Evolutionary conservation across 805 yeast genomes (phyloP).

Genomic region (Saturnispora halmiae): DNA sequence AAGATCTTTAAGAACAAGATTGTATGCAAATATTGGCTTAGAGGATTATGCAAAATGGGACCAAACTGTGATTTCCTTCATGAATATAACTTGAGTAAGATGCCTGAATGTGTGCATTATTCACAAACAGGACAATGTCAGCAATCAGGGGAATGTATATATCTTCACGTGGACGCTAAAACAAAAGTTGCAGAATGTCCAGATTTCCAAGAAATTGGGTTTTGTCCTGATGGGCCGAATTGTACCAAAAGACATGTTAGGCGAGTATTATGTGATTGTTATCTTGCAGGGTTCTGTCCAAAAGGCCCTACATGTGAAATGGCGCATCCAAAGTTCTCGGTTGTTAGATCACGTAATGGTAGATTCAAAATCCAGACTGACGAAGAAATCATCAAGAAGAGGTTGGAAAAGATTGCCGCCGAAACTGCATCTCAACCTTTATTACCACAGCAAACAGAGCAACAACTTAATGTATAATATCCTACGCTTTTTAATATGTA

Average conservation of each 20-base stretch:
- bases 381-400: conserved; percentile 25
- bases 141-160: conserved; percentile 89
- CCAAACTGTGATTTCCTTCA: conserved; percentile 94
- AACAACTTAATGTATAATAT: background rate
- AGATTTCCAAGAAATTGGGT: conserved; percentile 71
- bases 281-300: conserved; percentile 88
- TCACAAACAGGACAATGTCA: conserved; percentile 80
- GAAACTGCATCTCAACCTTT: too few relatives aligned
- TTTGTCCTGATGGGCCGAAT: conserved; percentile 84
- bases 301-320: conserved; percentile 69
- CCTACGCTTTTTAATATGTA: too few relatives aligned
- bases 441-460: background rate
- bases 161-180: conserved; percentile 83
- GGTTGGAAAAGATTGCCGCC: conserved; percentile 16
- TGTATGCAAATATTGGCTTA: conserved; percentile 96
- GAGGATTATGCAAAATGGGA: conserved; percentile 94
- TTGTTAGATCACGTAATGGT: conserved; percentile 32
- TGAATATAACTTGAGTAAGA: conserved; percentile 85
- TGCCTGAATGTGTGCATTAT: conserved; percentile 94
- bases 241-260: conserved; percentile 78
- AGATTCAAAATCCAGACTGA: conserved; percentile 38
- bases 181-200: conserved; percentile 82
- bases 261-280: conserved; percentile 67
- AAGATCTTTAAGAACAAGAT: conserved; percentile 58
- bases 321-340: conserved; percentile 75